Conservation (phyloP, 1,139 yeast genomes). For the Lodderomyces beijingensis region DNA sequence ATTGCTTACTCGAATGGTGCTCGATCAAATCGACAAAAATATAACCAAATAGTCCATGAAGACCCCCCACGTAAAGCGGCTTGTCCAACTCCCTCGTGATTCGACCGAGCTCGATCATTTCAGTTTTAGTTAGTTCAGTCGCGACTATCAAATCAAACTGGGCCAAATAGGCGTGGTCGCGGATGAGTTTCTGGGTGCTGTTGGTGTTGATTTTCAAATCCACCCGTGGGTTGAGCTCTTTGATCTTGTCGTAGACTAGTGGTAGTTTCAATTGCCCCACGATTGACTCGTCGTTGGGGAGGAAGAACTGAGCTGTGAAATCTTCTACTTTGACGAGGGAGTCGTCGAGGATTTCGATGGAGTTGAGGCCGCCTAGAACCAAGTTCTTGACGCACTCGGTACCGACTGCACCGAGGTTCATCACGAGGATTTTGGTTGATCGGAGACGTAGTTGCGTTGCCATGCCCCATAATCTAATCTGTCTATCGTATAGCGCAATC, state of each 20-base stretch:
- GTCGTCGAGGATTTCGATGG: conserved; percentile 65
- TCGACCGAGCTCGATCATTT: conserved; percentile 44
- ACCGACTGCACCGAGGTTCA: conserved; percentile 70
- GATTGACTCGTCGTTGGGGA: conserved; percentile 46
- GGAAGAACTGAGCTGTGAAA: conserved; percentile 73
- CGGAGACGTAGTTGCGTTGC: conserved; percentile 84
- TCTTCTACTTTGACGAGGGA: conserved; percentile 56
- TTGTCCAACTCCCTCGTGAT: conserved; percentile 51
- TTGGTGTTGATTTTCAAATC: conserved; percentile 40
- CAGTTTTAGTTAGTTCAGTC: conserved; percentile 53
- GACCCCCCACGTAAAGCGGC: conserved; percentile 65
- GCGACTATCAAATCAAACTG: conserved; percentile 71
- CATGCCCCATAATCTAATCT: conserved; percentile 94
- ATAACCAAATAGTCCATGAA: conserved; percentile 82
- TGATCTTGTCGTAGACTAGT: conserved; percentile 51
- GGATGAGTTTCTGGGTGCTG: conserved; percentile 23
- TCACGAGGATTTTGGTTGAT: conserved; percentile 62
- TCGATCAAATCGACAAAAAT: conserved; percentile 72
- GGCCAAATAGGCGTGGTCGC: conserved; percentile 39
- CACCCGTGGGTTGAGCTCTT: conserved; percentile 78
- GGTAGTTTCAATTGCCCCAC: conserved; percentile 54
- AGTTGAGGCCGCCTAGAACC: conserved; percentile 84
- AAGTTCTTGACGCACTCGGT: conserved; percentile 80
- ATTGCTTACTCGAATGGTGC: conserved; percentile 46
- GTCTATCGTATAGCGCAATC: conserved; percentile 90